Evolutionary conservation across 2,329 filamentous ascomycete species (phyloP).

Genomic region (Basipetospora chlamydospora): DNA sequence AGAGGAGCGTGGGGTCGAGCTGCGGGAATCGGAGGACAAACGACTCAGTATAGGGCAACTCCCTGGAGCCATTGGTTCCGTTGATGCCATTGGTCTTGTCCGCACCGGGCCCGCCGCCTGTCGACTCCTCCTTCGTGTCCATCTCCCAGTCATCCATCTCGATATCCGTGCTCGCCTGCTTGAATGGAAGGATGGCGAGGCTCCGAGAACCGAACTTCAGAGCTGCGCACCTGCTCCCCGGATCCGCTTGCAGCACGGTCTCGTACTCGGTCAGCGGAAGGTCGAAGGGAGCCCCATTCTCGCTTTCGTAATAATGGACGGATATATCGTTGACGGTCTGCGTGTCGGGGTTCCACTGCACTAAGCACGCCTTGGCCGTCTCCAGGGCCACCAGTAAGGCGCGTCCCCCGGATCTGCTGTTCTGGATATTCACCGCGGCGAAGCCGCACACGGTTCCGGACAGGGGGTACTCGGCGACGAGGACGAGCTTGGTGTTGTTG

Average conservation of each 20-base stretch:
- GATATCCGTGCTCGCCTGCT: conserved; percentile 63
- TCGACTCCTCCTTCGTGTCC: conserved; percentile 34
- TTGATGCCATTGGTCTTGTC: conserved; percentile 13
- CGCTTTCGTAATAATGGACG: conserved; percentile 96
- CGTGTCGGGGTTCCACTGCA: conserved; percentile 82
- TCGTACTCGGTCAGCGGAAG: conserved; percentile 59
- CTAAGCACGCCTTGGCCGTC: conserved; percentile 82
- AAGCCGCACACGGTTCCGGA: conserved; percentile 76
- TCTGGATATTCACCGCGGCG: conserved; percentile 57
- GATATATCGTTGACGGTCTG: conserved; percentile 74
- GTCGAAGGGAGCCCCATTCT: conserved; percentile 77
- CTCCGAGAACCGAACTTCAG: conserved; percentile 83
- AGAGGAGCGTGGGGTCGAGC: conserved; percentile 72
- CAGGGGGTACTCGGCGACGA: conserved; percentile 72
- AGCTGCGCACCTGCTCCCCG: conserved; percentile 81
- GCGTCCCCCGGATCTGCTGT: conserved; percentile 68
- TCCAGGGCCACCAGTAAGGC: conserved; percentile 71
- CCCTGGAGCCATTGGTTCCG: conserved; percentile 37
- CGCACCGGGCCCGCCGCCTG: too few relatives aligned
- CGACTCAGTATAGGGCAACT: conserved; percentile 62
- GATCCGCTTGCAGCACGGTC: conserved; percentile 77
- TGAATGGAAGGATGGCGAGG: conserved; percentile 86
- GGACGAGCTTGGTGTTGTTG: conserved; percentile 61
- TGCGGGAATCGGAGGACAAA: conserved; percentile 86
- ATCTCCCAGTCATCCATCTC: conserved; percentile 87